phyloP scores from a whole-genome alignment of 345 rosid genomes.

The Syzygium aqueum region DNA sequence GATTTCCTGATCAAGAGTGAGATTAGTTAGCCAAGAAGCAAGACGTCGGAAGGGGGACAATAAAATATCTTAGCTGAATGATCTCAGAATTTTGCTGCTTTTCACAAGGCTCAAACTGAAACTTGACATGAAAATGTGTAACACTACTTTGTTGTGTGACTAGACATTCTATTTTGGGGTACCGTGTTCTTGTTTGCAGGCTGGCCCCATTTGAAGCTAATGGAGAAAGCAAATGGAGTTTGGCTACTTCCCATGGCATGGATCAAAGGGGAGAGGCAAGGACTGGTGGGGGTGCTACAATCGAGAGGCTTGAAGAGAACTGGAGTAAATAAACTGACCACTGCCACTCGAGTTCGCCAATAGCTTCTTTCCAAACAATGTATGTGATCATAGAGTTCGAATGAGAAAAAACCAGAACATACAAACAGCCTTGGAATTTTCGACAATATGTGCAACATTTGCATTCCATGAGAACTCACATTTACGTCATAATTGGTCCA shows the following conservation, averaged over 20 bases:
- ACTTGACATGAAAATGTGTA: neutral
- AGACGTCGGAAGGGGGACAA: neutral
- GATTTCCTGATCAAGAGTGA: neutral
- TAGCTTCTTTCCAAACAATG: neutral
- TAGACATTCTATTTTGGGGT: neutral
- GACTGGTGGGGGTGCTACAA: conserved; percentile 71
- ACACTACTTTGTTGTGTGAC: neutral
- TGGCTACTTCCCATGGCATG: conserved; percentile 1
- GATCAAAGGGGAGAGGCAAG: conserved; percentile 25
- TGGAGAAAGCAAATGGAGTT: conserved; percentile 66
- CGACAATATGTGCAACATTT: no score
- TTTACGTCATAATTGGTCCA: no score
- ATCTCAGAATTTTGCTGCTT: neutral
- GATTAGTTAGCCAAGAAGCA: neutral
- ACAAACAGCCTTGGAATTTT: no score
- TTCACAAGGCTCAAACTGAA: neutral
- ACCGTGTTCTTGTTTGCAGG: conserved; percentile 23
- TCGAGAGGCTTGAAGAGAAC: conserved; percentile 66
- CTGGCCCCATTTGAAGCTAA: conserved; percentile 79
- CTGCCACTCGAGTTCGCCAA: neutral
- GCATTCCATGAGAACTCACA: no score
- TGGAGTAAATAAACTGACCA: conserved; percentile 26
- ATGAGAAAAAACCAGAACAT: no score
- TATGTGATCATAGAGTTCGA: no score
- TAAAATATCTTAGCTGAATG: neutral